A percentile compares a stretch with the other conserved stretches of the same genome.
These are phyloP conservation scores for Lachancea lanzarotensis DNA, from an alignment of 805 yeast genomes.

Conservation along the genomic window DNA sequence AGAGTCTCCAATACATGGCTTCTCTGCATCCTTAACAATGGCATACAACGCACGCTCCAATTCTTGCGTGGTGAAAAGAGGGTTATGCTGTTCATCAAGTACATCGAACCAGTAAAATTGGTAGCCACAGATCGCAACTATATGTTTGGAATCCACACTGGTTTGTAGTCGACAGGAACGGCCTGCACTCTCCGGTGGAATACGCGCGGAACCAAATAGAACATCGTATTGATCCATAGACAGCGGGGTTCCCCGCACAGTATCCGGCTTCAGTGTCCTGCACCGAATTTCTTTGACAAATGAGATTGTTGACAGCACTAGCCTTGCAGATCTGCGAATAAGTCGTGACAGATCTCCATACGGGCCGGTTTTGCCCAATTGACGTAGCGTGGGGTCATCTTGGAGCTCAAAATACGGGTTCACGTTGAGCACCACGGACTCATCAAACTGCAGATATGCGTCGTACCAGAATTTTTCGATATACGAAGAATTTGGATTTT, in stretches of 20 bases:
- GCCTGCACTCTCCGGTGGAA: slow-evolving; percentile 67
- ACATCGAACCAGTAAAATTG: slow-evolving; percentile 97
- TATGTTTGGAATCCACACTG: slow-evolving; percentile 68
- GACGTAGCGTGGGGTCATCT: slow-evolving; percentile 69
- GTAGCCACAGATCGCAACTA: slow-evolving; percentile 74
- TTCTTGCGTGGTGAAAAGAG: slow-evolving; percentile 69
- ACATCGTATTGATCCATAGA: slow-evolving; percentile 91
- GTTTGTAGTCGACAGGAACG: slow-evolving; percentile 70
- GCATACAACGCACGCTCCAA: slow-evolving; percentile 67
- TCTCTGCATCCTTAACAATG: slow-evolving; percentile 63
- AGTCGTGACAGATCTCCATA: slow-evolving; percentile 40
- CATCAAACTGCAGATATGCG: slow-evolving; percentile 78
- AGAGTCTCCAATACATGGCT: neutral
- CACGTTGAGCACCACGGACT: slow-evolving; percentile 84
- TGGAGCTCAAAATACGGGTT: slow-evolving; percentile 87
- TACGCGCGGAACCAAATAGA: slow-evolving; percentile 80
- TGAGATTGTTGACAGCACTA: slow-evolving; percentile 69
- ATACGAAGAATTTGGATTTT: slow-evolving; percentile 62
- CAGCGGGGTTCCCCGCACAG: slow-evolving; percentile 55
- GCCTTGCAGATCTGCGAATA: slow-evolving; percentile 72
- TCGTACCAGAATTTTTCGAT: slow-evolving; percentile 96
- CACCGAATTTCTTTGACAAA: slow-evolving; percentile 74
- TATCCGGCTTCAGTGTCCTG: slow-evolving; percentile 67
- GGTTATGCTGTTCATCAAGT: slow-evolving; percentile 61
- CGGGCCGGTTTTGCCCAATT: slow-evolving; percentile 30